Base-by-base conservation (phyloP, 164 flowering plant species). In the Liriodendron chinense region DNA sequence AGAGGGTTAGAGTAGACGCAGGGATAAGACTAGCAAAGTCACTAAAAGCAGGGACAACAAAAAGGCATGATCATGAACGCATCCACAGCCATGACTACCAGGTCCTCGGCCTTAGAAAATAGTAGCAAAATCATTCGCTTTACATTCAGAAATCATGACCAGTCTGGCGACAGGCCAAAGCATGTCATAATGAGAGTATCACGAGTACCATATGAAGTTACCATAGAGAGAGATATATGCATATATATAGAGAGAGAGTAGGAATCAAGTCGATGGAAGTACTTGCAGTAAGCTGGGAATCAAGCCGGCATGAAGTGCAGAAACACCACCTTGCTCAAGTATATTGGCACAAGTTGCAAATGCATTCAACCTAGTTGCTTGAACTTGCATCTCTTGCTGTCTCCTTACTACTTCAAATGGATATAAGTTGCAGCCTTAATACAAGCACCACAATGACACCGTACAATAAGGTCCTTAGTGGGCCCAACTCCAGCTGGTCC, bases 381-480 rank as follows among this genome's bases (percentile, higher is more conserved):
- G 91, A 56, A 83, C 89, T 88, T 95, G 99, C 88, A 93, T 49
- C 71, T 93, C 98, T 56, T 93, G 93, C 81, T 78, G 96, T 79
- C 97, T 91, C 76, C 97, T 89, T 68, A 93, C 88, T 59, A 92
- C 98, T 84, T 93, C 99, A 88, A 92, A 93, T 7, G 98, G 99
- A 77, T 95, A 93, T 5, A n/a, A 3, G 99, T 95, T 2, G 96
- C 93, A 76, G 86, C 96, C 83, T 95, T 98, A 16, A 98, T 90
- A 85, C 97, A 93, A 65, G 96, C 96, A 81, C 99, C 99, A 71
- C 82, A 80, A 95, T 82, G 22, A 98, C 99, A 74, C 99, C 99
- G 81, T 92, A 86, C 1, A 93, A 71, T 49, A 95, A 80, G 18
- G 98, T 95, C 77, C 98, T 87, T 10, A 91, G 20, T 7, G 98